phyloP scores from a whole-genome alignment of 495 filamentous ascomycete species.

The Aspergillus indologenus region DNA sequence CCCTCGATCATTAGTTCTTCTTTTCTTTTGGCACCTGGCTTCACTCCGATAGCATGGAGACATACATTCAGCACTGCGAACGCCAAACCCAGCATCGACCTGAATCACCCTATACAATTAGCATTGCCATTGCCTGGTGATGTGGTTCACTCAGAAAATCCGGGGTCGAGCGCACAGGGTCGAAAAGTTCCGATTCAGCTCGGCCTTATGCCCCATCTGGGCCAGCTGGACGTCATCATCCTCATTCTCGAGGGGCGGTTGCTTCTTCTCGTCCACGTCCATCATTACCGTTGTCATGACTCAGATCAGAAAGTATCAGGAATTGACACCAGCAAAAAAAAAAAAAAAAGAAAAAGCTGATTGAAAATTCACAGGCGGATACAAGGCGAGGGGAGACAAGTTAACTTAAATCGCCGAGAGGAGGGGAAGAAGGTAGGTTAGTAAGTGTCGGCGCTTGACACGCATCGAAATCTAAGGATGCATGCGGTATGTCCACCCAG shows the following conservation, averaged over 20 bases:
- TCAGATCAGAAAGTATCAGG: too few relatives aligned
- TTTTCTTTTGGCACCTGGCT: too few relatives aligned
- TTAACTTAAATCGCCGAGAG: not conserved
- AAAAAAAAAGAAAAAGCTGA: not conserved
- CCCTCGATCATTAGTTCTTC: too few relatives aligned
- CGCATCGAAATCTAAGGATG: not conserved
- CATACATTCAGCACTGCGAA: constrained; percentile 53
- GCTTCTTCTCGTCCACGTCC: not conserved
- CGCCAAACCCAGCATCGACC: constrained; percentile 53
- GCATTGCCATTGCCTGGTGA: constrained; percentile 5
- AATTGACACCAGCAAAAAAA: not conserved
- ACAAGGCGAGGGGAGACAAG: not conserved
- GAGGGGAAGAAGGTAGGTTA: not conserved
- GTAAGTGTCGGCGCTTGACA: too few relatives aligned
- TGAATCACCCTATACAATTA: constrained; percentile 10
- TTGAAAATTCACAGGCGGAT: not conserved
- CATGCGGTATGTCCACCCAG: not conserved
- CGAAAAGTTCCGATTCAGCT: constrained; percentile 58
- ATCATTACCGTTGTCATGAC: not conserved
- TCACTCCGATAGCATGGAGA: too few relatives aligned
- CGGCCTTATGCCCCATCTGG: constrained; percentile 64
- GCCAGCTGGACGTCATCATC: constrained; percentile 54
- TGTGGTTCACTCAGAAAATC: not conserved
- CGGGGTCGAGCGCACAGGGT: constrained; percentile 31
- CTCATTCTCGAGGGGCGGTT: not conserved